Conservation (phyloP, 2,329 filamentous ascomycete genomes). For the Cucurbitaria berberidis region DNA sequence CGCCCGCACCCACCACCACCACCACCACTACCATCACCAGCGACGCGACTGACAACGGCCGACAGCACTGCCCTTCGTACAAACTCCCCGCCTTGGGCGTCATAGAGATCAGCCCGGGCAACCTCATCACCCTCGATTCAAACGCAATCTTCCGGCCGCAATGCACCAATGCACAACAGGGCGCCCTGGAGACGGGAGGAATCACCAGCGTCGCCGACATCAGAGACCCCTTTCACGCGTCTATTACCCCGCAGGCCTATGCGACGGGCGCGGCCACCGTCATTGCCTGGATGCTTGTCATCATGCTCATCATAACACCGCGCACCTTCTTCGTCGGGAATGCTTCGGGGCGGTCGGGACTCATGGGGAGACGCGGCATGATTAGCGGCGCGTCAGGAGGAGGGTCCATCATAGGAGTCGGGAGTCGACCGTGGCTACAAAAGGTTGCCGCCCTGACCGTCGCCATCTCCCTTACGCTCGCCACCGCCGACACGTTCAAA, state of each 20-base stretch:
- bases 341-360: conserved; percentile 67
- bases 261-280: conserved; percentile 90
- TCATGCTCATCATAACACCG: conserved; percentile 94
- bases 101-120: conserved; percentile 59
- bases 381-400: conserved; percentile 73
- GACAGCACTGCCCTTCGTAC: conserved; percentile 66
- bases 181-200: conserved; percentile 50
- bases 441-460: conserved; percentile 68
- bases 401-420: conserved; percentile 77
- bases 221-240: conserved; percentile 89
- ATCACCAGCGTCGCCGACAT: conserved; percentile 67
- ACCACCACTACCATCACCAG: conserved; percentile 3
- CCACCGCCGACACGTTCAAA: conserved; percentile 87
- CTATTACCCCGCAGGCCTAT: conserved; percentile 90
- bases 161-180: conserved; percentile 54
- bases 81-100: conserved; percentile 65
- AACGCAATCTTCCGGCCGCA: conserved; percentile 66
- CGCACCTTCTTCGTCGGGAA: conserved; percentile 89
- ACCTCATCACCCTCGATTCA: conserved; percentile 64
- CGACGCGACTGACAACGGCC: conserved; percentile 28
- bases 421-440: conserved; percentile 91
- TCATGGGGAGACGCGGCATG: conserved; percentile 81
- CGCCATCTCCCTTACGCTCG: conserved; percentile 87
- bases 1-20: conserved; percentile 4
- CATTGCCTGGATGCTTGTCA: conserved; percentile 87